Base-by-base conservation (phyloP, 306 rosid species). In the Canavalia ensiformis region DNA sequence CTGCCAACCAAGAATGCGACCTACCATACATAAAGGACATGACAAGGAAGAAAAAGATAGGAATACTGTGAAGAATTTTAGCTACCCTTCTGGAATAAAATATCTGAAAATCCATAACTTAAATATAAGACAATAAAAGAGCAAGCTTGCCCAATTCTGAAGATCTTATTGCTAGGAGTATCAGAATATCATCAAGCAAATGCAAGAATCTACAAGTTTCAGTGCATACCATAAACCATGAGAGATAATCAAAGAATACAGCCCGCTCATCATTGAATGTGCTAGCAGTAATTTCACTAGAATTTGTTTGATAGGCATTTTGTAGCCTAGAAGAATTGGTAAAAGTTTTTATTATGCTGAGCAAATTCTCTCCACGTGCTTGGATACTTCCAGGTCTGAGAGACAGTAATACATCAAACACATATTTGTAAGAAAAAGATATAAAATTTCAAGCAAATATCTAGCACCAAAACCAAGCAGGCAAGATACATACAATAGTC, bases 291-390 rank as follows among this genome's bases (percentile, higher is more conserved):
- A 77, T 83, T 83, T 82, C 88, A 72, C 52, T 62, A 49, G 79
- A 89, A 74, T 78, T 86, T 85, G 81, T 88, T 75, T 86, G 88
- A 41, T 84, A 81, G 37, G 71, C 57, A 69, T 79, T 92, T 77
- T 84, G 92, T 85, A 96, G 88, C 90, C 62, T 85, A 2, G 93
- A 88, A 86, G 99, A 93, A 85, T 84, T 89, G 59, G 90, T 84
- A 86, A 96, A 96, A 69, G 94, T 92, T 86, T 90, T 96, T 72
- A 92, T 84, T 65, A 96, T 55, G 88, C 97, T 87, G 86, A 91
- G 84, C 90, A 96, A 88, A 90, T 96, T 96, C 45, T 93, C 99
- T 78, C 99, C 99, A 0, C 99, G 99, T 64, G 98, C 98, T 90
- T 96, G 99, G 75, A 96, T 87, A 84, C 99, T 96, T 81, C 99